Evolutionary conservation across 768 basidiomycete genomes (phyloP).

Genomic region (Phlebiopsis gigantea): DNA sequence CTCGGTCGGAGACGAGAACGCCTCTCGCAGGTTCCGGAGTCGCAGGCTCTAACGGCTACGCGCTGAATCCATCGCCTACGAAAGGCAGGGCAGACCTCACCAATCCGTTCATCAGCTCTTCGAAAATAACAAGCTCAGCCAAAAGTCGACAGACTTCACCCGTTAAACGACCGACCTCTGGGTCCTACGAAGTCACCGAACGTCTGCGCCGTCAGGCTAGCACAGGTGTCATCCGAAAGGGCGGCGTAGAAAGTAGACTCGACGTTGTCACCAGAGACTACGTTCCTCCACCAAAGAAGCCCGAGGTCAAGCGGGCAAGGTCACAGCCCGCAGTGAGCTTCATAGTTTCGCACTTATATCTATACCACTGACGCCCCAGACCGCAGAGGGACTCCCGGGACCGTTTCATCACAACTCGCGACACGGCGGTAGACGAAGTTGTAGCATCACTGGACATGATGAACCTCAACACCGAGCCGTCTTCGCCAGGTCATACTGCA

Average conservation of each 20-base stretch:
- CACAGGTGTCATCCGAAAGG: constrained; percentile 66
- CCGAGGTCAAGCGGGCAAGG: constrained; percentile 64
- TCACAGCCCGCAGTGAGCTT: constrained; percentile 58
- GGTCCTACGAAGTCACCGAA: constrained; percentile 44
- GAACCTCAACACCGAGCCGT: constrained; percentile 48
- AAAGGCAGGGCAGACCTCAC: constrained; percentile 36
- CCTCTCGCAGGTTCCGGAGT: constrained; percentile 42
- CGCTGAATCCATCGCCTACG: constrained; percentile 15
- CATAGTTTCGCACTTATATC: not conserved
- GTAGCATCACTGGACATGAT: constrained; percentile 63
- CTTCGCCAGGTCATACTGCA: constrained; percentile 75
- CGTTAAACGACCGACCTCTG: constrained; percentile 51
- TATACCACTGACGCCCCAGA: not conserved
- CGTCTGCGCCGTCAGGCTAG: constrained; percentile 58
- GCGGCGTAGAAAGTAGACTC: constrained; percentile 70
- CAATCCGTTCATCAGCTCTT: constrained; percentile 54
- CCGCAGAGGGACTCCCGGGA: constrained; percentile 54
- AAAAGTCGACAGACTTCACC: constrained; percentile 49
- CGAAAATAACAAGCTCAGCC: not conserved
- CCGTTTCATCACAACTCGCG: constrained; percentile 65
- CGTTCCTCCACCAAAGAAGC: constrained; percentile 50
- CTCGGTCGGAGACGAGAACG: constrained; percentile 45
- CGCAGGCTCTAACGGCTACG: constrained; percentile 33
- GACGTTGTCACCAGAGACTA: constrained; percentile 78
- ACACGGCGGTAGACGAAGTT: constrained; percentile 42